These are phyloP conservation scores for Ramicandelaber brevisporus DNA, from an alignment of 192 early-diverging fungal genomes.

Conservation along the genomic window DNA sequence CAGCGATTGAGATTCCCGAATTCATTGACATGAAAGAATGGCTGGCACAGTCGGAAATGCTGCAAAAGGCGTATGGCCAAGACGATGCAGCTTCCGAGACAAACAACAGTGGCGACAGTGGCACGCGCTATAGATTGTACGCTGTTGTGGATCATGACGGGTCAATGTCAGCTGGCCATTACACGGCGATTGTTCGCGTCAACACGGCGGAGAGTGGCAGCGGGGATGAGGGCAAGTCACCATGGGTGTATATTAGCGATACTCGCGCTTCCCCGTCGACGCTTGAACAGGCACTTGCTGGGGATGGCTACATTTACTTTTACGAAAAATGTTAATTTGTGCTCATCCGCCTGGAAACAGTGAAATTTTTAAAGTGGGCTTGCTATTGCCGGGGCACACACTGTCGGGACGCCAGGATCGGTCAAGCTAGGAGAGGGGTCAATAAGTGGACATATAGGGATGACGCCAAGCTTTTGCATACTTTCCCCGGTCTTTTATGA, in stretches of 20 bases:
- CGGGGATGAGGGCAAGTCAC: slow-evolving; percentile 1
- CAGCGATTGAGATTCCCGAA: slow-evolving; percentile 10
- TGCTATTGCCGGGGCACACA: too few relatives aligned
- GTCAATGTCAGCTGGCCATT: slow-evolving; percentile 13
- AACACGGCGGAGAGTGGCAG: neutral
- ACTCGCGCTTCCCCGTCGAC: slow-evolving; percentile 6
- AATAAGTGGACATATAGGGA: too few relatives aligned
- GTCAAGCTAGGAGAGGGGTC: too few relatives aligned
- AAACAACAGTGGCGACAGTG: neutral
- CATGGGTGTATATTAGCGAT: slow-evolving; percentile 17
- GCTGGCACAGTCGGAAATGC: slow-evolving; percentile 6
- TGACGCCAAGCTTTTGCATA: too few relatives aligned
- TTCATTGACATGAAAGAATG: slow-evolving; percentile 10
- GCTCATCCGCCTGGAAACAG: too few relatives aligned
- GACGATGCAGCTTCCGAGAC: neutral
- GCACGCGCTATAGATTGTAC: slow-evolving; percentile 10
- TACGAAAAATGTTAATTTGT: too few relatives aligned
- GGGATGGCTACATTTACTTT: slow-evolving; percentile 13
- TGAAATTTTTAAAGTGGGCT: too few relatives aligned
- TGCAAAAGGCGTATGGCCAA: slow-evolving; percentile 4
- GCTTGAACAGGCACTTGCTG: slow-evolving; percentile 9
- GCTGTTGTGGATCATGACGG: slow-evolving; percentile 17
- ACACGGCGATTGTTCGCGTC: slow-evolving; percentile 13
- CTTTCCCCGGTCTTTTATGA: too few relatives aligned
- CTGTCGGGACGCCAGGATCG: too few relatives aligned